These are phyloP conservation scores for Vachellia pachyceras DNA, from an alignment of 306 rosid species.

Conservation along the genomic window DNA sequence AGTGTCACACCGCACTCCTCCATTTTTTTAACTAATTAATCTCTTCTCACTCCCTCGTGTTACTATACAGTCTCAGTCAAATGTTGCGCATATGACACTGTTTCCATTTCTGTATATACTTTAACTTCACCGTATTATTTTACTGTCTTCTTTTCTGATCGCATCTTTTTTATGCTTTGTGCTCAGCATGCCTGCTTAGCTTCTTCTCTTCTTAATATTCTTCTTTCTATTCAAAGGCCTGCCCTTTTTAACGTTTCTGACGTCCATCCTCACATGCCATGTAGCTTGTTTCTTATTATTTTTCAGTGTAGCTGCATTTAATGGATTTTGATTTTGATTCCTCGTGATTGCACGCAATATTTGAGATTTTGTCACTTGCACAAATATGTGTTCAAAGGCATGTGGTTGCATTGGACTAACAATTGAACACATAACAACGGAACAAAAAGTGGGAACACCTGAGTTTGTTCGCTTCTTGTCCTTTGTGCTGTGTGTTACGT, in stretches of 20 bases:
- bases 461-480: neutral
- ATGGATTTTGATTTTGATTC: neutral
- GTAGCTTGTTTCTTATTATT: neutral
- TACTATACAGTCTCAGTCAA: conserved; percentile 34
- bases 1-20: conserved; percentile 43
- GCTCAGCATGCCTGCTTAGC: conserved; percentile 1
- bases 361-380: neutral
- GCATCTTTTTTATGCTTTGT: neutral
- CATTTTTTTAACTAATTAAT: conserved; percentile 46
- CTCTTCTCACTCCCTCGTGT: conserved; percentile 20
- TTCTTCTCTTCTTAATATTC: neutral
- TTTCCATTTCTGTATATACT: neutral
- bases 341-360: neutral
- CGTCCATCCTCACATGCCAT: conserved; percentile 10
- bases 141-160: neutral
- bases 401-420: neutral
- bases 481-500: neutral
- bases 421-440: neutral
- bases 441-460: neutral
- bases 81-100: conserved; percentile 31
- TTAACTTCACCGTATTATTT: neutral
- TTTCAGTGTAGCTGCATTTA: neutral
- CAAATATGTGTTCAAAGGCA: neutral
- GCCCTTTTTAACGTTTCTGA: neutral
- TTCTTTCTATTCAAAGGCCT: conserved; percentile 9